Evolutionary conservation across 2,329 filamentous ascomycete genomes (phyloP), one percentile per base, ranked within the genome.

Genomic region (Ophiostoma himal-ulmi): DNA sequence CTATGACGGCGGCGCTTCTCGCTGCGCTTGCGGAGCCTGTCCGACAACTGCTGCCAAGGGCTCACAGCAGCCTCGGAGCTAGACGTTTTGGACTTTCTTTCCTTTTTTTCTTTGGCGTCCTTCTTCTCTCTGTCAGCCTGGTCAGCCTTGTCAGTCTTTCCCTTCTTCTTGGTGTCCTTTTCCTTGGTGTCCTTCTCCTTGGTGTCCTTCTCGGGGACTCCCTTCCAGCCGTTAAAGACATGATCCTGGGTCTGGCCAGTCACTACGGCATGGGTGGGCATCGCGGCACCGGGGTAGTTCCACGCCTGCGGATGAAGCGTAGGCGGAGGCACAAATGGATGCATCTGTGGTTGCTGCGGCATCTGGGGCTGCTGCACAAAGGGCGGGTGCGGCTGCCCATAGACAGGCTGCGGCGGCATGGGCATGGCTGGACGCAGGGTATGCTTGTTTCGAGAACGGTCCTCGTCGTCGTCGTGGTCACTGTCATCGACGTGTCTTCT

Each of bases 31-130:
- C 30, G 34, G 10, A 71, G 52, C 14, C 57, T 44, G 8, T 34
- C 66, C 8, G 69, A 34, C 0, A 71, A 41, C 20, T 67, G 57
- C 6, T 70, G 60, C 68, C 66, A 71, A 5, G 68, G 65, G 39
- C 44, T 60, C 36, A n/a, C 20, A 8, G 39, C n/a, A 17, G 26
- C 26, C 14, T 26, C 39, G 11, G 17, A 44, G 13, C 20, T 22
- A 6, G 39, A 36, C 6, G 30, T 39, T 44, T 37, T 68, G 17
- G 7, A 54, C 26, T 37, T 64, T 13, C 13, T 62, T 5, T 34
- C 57, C 26, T 20, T 62, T 14, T 60, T 34, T 13, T 34, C 26
- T 17, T 62, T 62, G 1, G 7, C 10, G 13, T 39, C 62, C 39
- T 52, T 67, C 26, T 17, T 20, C 26, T 57, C 10, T n/a, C n/a